Evolutionary conservation across 345 rosid genomes (phyloP).

Genomic region (Litchi chinensis): DNA sequence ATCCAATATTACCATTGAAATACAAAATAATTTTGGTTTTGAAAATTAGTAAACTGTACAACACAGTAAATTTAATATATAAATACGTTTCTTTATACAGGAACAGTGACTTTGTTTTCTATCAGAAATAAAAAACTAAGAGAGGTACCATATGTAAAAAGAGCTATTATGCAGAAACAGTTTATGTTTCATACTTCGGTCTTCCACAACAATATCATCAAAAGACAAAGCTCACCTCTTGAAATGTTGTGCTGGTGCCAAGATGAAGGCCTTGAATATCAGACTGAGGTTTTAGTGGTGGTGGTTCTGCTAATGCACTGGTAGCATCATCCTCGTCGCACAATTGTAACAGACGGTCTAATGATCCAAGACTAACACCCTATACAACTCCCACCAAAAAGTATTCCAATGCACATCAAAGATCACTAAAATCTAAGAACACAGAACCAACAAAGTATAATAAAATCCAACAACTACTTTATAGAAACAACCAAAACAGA

Average conservation of each 20-base stretch:
- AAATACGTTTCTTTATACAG: background rate
- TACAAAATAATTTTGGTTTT: background rate
- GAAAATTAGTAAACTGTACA: background rate
- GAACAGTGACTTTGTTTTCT: no score
- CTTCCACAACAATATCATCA: slow-evolving; percentile 3
- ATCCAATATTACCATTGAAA: background rate
- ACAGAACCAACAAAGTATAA: background rate
- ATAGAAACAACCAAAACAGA: background rate
- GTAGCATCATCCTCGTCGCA: slow-evolving; percentile 79
- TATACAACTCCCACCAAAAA: slow-evolving; percentile 32
- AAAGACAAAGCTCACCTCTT: slow-evolving; percentile 42
- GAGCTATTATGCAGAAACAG: background rate
- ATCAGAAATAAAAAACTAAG: background rate
- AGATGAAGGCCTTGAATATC: slow-evolving; percentile 38
- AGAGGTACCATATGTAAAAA: background rate
- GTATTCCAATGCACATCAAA: slow-evolving; percentile 5
- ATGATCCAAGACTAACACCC: slow-evolving; percentile 67
- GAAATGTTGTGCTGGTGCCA: slow-evolving; percentile 25
- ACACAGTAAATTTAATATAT: background rate
- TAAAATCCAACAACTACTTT: background rate
- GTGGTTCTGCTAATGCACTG: slow-evolving; percentile 52
- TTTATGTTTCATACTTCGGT: background rate
- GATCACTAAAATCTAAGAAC: background rate
- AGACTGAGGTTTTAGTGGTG: slow-evolving; percentile 45
- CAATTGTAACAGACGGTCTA: slow-evolving; percentile 53